Base-by-base conservation (phyloP, 2,329 filamentous ascomycete genomes). In the Alternaria gansuensis region DNA sequence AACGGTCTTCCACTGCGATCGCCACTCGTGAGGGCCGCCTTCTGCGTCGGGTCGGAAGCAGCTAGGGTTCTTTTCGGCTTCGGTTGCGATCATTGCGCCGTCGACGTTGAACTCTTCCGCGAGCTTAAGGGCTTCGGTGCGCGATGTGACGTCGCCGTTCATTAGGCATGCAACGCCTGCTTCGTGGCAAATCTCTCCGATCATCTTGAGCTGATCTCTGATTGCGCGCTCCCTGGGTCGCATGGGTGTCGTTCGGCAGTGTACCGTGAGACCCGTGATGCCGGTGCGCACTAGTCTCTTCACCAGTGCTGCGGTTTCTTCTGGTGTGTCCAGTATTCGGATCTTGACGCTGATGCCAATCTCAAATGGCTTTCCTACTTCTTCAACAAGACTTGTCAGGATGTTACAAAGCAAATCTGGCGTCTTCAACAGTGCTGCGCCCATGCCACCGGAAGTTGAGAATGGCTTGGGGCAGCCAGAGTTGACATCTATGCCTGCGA, bases 271-370 rank as follows among this genome's bases (percentile, higher is more conserved):
- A 0, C 91, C 93, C 2, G 89, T 95, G 75, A 99, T 98, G 2
- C 95, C 95, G 0, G 95, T 99, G 50, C 84, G 85, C 65, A 91
- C 91, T 3, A 99, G 87, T 57, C 87, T 84, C 51, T 88, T 83
- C 13, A 99, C 94, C 14, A 99, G 83, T 1, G 82, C 82, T 68
- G 91, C 88, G 0, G 95, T 99, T 73, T 90, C 81, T 59, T 88
- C 89, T 0, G 90, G 82, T 0, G 89, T 91, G 54, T 93, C 88
- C 2, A 99, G 83, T 26, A 99, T 84, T 48, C 95, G 88, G 58
- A 99, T 99, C 82, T 99, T 99, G 68, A 99, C 95, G 69, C 92
- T 96, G 73, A 99, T 95, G 55, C 94, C 93, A 65, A 99, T 96
- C 64, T 93, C 85, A 68, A 90, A 93, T 36, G 90, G 88, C 17